Evolutionary conservation across 2,329 filamentous ascomycete genomes (phyloP), one percentile per base, ranked within the genome.

Genomic region (Epicoccum sorghinum): DNA sequence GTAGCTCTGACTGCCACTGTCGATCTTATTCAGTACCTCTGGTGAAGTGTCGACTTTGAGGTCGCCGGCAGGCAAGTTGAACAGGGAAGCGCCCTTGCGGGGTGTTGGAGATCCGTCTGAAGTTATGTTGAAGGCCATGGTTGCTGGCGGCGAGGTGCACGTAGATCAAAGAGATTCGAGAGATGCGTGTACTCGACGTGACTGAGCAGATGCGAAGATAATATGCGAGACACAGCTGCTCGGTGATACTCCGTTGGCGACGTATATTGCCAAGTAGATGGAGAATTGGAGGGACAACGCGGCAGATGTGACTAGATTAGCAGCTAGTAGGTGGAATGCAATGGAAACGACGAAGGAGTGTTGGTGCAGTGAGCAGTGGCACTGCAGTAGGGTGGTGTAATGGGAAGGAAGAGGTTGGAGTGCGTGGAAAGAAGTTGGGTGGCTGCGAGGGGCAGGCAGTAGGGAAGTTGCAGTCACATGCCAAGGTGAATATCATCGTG

Each of bases 101-200:
- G 74, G 75, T 32, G 74, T 76, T 27, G 75, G 75, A 45, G 75
- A 77, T 24, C 74, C 74, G 60, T 75, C 72, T 52, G 72, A 72
- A 58, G 74, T 71, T 60, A 76, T 75, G 52, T 71, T 75, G 68
- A 67, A 68, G 65, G 64, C 73, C 71, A 75, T 74, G 47, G 55
- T 64, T 52, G 53, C 27, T 54, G 61, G 47, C 55, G 52, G 61
- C 38, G 48, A 59, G 40, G 57, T 57, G 61, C 51, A 47, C 47
- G 62, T 69, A 71, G 66, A 69, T 68, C 62, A 45, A 60, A 67
- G 58, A 72, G 64, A 72, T 74, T 54, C 54, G 58, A 63, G 64
- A 71, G 61, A 71, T 69, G 59, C 30, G 52, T 38, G 51, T 60
- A 58, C 49, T 33, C 22, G 60, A 60, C 44, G 57, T 58, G 60